Evolutionary conservation across 495 filamentous ascomycete genomes (phyloP), one percentile per base, ranked within the genome.

Genomic region (Talaromyces proteolyticus): DNA sequence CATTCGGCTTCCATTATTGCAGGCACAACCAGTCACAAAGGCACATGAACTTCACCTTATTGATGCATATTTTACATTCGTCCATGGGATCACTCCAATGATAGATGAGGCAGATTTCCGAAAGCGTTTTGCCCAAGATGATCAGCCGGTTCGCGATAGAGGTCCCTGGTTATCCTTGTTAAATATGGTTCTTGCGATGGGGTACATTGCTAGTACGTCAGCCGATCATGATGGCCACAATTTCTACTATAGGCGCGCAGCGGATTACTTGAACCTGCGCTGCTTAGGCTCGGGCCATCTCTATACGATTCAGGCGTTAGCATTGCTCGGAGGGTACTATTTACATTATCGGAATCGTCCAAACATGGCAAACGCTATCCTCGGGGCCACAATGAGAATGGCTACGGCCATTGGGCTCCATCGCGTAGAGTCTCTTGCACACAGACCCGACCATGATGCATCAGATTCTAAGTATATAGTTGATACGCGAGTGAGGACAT

Each of bases 101-200:
- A 65, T 89, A 11, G 84, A 89, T 52, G 84, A 88, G 60, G 73
- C 76, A 19, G 70, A 76, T 3, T 87, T 89, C 67, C 78, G 85
- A 47, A 73, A 74, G n/a, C 17, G 18, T 10, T 22, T 20, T 44
- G 21, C 21, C 14, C 77, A 78, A 66, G 42, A 12, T 5, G 42
- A 21, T 7, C 19, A 6, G 19, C 17, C n/a, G 19, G 79, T 6
- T n/a, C 75, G 77, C 52, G 78, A 77, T 37, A 76, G 83, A 53
- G 70, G 84, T 53, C 66, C 73, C 11, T 89, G 85, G 85, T 70
- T 87, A 5, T 81, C 80, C 1, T 63, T 89, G 29, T 66, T 86
- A 26, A 88, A 89, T 61, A 87, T 85, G 70, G 84, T 89, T 26
- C 81, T 89, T 50, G 84, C 84, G 12, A 76, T 88, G 70, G 85